Conservation (phyloP, 2,329 filamentous ascomycete species). For the Daldinia sp. region DNA sequence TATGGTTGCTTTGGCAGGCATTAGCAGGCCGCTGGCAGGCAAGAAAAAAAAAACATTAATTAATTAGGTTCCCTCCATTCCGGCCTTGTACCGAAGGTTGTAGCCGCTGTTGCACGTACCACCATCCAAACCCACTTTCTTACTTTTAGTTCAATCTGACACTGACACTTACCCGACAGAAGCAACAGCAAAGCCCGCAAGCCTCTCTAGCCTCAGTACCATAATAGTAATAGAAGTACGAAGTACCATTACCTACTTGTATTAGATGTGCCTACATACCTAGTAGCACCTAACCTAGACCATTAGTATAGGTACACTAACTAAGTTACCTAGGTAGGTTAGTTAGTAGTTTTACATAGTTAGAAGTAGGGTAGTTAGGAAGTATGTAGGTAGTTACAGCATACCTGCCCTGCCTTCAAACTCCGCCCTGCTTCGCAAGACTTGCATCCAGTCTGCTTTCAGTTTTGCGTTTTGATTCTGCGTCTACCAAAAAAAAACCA, state of each 20-base stretch:
- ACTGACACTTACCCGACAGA: background rate
- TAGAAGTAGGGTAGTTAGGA: background rate
- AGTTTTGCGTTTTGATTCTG: too few species aligned
- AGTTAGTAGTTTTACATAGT: too few species aligned
- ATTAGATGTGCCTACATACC: background rate
- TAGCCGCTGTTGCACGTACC: conserved; percentile 29
- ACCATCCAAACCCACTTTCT: conserved; percentile 11
- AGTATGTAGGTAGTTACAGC: background rate
- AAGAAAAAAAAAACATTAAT: too few species aligned
- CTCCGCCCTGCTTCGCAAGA: conserved; percentile 23
- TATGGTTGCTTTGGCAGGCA: too few species aligned
- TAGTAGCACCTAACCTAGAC: background rate
- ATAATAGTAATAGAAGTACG: too few species aligned
- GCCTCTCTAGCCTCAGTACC: too few species aligned
- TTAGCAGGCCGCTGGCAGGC: too few species aligned
- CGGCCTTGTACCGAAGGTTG: conserved; percentile 28
- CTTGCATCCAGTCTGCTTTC: conserved; percentile 13
- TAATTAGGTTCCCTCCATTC: conserved; percentile 10
- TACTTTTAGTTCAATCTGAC: conserved; percentile 21
- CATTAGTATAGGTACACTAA: too few species aligned
- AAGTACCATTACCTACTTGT: background rate
- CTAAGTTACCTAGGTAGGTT: too few species aligned
- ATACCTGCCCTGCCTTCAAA: conserved; percentile 9
- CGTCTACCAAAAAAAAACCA: conserved; percentile 19
- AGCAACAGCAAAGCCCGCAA: too few species aligned